These are phyloP conservation scores for Pseudocercospora musae DNA, from an alignment of 2,329 filamentous ascomycete species.

Conservation along the genomic window DNA sequence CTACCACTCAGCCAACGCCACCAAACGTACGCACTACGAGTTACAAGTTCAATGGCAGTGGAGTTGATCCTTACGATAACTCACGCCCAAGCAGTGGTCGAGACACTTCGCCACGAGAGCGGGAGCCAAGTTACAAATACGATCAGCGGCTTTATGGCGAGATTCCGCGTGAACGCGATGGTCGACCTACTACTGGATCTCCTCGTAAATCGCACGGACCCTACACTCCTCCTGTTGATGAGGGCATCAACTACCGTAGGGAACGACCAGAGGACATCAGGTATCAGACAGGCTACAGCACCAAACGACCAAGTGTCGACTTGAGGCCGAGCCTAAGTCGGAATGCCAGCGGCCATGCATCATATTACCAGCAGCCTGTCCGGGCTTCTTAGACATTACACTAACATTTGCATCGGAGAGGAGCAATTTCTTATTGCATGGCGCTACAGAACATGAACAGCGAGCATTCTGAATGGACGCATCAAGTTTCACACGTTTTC, in stretches of 20 bases:
- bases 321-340: conserved; percentile 18
- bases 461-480: conserved; percentile 4
- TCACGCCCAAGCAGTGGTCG: conserved; percentile 11
- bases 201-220: conserved; percentile 34
- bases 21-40: conserved; percentile 27
- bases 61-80: conserved; percentile 23
- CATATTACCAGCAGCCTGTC: conserved; percentile 5
- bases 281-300: conserved; percentile 27
- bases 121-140: conserved; percentile 6
- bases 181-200: conserved; percentile 12
- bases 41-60: conserved; percentile 28
- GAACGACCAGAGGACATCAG: conserved; percentile 39
- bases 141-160: conserved; percentile 25
- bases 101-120: conserved; percentile 15
- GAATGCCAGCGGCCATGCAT: conserved; percentile 13
- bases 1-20: conserved; percentile 17
- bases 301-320: conserved; percentile 13
- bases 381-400: conserved; percentile 10
- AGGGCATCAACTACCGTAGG: conserved; percentile 33
- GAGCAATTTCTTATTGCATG: conserved; percentile 7
- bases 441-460: conserved; percentile 14
- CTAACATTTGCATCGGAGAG: neutral
- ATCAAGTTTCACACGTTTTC: conserved; percentile 10
- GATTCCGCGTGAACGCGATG: conserved; percentile 9
- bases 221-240: conserved; percentile 30